A percentile compares a stretch with the other conserved stretches of the same genome.
phyloP scores from a whole-genome alignment of 2,329 filamentous ascomycete species.

The Apiospora hydei region DNA sequence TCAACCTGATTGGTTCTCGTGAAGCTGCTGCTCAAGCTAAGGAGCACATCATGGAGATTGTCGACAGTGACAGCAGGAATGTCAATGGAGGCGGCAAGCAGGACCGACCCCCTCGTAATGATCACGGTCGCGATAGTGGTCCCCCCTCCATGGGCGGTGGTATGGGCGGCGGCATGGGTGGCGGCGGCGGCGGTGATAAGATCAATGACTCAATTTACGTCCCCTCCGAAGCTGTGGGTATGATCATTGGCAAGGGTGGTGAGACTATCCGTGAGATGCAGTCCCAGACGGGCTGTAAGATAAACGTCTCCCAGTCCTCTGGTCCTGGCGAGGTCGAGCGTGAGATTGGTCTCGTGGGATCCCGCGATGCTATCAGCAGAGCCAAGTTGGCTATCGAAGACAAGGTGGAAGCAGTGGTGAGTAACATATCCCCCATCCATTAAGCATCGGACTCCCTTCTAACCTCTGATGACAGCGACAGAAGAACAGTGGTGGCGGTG shows the following conservation, averaged over 20 bases:
- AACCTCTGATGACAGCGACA: conserved; percentile 52
- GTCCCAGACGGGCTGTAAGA: conserved; percentile 86
- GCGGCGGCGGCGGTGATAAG: conserved; percentile 62
- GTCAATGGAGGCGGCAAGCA: conserved; percentile 36
- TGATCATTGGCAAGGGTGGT: conserved; percentile 95
- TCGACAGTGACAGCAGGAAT: conserved; percentile 84
- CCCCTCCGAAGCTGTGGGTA: conserved; percentile 89
- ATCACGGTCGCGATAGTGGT: conserved; percentile 49
- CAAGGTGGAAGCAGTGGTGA: conserved; percentile 88
- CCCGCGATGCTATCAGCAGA: conserved; percentile 76
- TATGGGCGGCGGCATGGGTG: conserved; percentile 27
- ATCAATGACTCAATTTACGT: conserved; percentile 84
- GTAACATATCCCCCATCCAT: conserved; percentile 42
- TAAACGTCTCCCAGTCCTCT: conserved; percentile 86
- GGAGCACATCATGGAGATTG: conserved; percentile 90
- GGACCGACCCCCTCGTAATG: conserved; percentile 44
- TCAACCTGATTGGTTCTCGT: conserved; percentile 85
- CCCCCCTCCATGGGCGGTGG: conserved; percentile 29
- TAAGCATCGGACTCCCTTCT: conserved; percentile 33
- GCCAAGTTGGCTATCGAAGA: conserved; percentile 89
- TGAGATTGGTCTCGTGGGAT: conserved; percentile 86
- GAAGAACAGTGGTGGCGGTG: conserved; percentile 58
- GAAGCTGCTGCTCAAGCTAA: conserved; percentile 80
- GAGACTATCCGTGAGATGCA: conserved; percentile 97
- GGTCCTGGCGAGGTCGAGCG: conserved; percentile 81